A percentile compares a stretch with the other conserved stretches of the same genome.
phyloP scores from a whole-genome alignment of 176 grass and related monocot genomes.

The Phoenix dactylifera region DNA sequence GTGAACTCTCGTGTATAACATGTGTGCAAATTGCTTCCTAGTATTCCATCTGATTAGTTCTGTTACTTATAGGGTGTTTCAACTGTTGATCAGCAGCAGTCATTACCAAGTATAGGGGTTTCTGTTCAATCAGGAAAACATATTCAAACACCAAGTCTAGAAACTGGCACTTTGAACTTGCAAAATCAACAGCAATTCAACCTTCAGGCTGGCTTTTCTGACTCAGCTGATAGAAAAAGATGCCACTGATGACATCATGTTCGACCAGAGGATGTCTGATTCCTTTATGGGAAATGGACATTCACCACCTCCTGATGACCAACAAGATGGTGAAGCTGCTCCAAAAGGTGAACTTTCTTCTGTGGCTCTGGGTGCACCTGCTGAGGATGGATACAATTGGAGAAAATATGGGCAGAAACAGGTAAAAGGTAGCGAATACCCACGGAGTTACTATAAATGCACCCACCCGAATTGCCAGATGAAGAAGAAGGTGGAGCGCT shows the following conservation, averaged over 20 bases:
- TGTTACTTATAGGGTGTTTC: background rate
- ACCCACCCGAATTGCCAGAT: slow-evolving; percentile 10
- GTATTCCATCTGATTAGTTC: background rate
- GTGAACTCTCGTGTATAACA: background rate
- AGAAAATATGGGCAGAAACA: slow-evolving; percentile 17
- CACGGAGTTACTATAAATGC: slow-evolving; percentile 19
- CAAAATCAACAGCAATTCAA: slow-evolving; percentile 35
- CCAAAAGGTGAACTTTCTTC: background rate
- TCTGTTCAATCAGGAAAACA: slow-evolving; percentile 1
- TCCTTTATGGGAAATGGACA: slow-evolving; percentile 39
- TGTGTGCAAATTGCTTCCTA: slow-evolving; percentile 1
- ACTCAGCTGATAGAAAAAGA: slow-evolving; percentile 28
- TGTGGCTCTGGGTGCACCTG: background rate
- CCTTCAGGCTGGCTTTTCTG: slow-evolving; percentile 51
- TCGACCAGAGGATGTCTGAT: slow-evolving; percentile 27
- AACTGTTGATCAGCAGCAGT: background rate
- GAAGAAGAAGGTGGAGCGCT: slow-evolving; percentile 15
- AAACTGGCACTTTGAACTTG: background rate
- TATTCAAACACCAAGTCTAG: background rate
- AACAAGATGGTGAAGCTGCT: slow-evolving; percentile 7
- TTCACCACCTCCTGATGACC: slow-evolving; percentile 20
- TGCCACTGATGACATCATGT: slow-evolving; percentile 18
- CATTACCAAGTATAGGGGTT: slow-evolving; percentile 1
- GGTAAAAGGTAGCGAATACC: slow-evolving; percentile 12
- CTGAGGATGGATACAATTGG: slow-evolving; percentile 17